A percentile compares a stretch with the other conserved stretches of the same genome.
These are phyloP conservation scores for Stagonosporopsis cucurbitacearum DNA, from an alignment of 2,329 filamentous ascomycete genomes.

Conservation along the genomic window DNA sequence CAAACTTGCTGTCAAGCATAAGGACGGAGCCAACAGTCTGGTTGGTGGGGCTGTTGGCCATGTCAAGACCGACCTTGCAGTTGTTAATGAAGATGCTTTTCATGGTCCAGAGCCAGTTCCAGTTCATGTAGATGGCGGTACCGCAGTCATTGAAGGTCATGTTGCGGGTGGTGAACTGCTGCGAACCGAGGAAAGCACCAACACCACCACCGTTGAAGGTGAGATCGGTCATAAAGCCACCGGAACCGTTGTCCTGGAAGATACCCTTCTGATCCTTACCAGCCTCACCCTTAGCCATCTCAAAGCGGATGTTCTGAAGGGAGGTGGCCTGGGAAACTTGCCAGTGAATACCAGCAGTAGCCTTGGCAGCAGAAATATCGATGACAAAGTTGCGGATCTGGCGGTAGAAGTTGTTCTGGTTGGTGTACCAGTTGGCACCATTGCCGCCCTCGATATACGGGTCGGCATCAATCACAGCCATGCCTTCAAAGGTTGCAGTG, in stretches of 20 bases:
- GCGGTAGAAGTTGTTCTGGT: constrained; percentile 64
- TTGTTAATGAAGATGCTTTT: constrained; percentile 55
- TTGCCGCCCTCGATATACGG: constrained; percentile 74
- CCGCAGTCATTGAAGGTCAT: constrained; percentile 57
- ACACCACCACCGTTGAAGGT: constrained; percentile 66
- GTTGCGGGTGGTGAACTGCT: constrained; percentile 66
- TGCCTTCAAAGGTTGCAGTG: constrained; percentile 70
- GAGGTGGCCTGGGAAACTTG: constrained; percentile 70
- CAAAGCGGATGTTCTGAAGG: constrained; percentile 67
- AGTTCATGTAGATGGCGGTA: constrained; percentile 61
- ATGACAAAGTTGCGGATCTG: constrained; percentile 62
- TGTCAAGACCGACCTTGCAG: constrained; percentile 57
- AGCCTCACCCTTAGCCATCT: constrained; percentile 57
- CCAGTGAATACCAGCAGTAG: constrained; percentile 67
- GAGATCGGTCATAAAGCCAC: constrained; percentile 66
- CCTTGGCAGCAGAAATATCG: constrained; percentile 52
- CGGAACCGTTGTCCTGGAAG: constrained; percentile 66
- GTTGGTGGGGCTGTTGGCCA: constrained; percentile 61
- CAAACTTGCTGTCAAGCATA: constrained; percentile 79
- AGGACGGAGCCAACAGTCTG: constrained; percentile 88
- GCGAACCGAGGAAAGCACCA: constrained; percentile 67
- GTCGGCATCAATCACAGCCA: constrained; percentile 87
- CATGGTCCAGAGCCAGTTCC: constrained; percentile 61
- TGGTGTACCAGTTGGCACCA: constrained; percentile 58
- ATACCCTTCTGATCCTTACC: constrained; percentile 63